phyloP scores from a whole-genome alignment of 2,329 filamentous ascomycete species.

The Teratosphaeria zuluensis region DNA sequence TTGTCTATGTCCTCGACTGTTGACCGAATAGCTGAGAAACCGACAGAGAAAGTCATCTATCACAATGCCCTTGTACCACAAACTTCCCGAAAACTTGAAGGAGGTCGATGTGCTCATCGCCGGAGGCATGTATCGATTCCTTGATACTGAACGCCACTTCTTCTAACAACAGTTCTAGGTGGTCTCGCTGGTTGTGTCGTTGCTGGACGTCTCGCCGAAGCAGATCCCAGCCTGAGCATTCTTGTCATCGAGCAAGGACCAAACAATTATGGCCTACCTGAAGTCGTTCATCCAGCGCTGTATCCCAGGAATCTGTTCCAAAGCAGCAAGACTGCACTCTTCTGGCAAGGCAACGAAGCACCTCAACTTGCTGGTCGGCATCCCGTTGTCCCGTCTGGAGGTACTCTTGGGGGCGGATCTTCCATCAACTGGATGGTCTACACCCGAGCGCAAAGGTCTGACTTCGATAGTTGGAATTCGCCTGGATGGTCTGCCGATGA shows the following conservation, averaged over 20 bases:
- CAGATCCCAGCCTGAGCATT: conserved; percentile 42
- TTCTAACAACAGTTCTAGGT: conserved; percentile 22
- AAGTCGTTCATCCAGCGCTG: conserved; percentile 43
- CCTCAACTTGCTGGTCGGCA: conserved; percentile 39
- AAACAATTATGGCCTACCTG: conserved; percentile 43
- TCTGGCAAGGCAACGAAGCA: conserved; percentile 42
- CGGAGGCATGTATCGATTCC: conserved; percentile 28
- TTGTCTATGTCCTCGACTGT: too few relatives aligned
- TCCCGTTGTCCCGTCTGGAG: conserved; percentile 34
- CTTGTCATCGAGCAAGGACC: conserved; percentile 46
- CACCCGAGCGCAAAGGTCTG: conserved; percentile 35
- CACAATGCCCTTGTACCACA: conserved; percentile 22
- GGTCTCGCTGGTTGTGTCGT: conserved; percentile 43
- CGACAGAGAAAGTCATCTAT: background rate
- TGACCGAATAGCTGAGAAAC: too few relatives aligned
- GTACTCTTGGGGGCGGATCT: conserved; percentile 51
- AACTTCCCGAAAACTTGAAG: conserved; percentile 28
- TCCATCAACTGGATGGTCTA: conserved; percentile 35
- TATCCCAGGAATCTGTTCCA: conserved; percentile 42
- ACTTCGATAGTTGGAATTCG: conserved; percentile 45
- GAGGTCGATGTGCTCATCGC: conserved; percentile 46
- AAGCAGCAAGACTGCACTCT: conserved; percentile 40
- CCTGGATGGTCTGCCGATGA: conserved; percentile 44
- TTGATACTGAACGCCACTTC: background rate
- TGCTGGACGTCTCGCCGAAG: conserved; percentile 42